These are phyloP conservation scores for Macrocystidia cucumis DNA, from an alignment of 1,284 basidiomycete species.

Conservation along the genomic window DNA sequence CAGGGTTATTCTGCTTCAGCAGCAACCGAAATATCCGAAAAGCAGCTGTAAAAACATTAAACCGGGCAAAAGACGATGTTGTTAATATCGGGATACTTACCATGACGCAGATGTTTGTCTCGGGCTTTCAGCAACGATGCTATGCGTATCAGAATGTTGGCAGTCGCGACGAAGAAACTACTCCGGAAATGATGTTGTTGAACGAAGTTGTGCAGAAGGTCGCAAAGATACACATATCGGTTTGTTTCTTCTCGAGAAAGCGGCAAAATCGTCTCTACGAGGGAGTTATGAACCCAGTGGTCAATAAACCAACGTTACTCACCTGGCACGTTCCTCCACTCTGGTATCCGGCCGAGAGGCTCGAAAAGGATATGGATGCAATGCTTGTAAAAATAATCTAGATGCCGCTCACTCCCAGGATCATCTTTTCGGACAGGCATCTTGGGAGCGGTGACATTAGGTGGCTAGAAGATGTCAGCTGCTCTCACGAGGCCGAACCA, in stretches of 20 bases:
- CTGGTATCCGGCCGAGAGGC: conserved; percentile 74
- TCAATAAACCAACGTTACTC: conserved; percentile 13
- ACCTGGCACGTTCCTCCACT: conserved; percentile 63
- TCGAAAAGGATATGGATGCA: conserved; percentile 72
- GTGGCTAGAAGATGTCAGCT: conserved; percentile 11
- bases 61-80: conserved; percentile 17
- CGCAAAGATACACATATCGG: conserved; percentile 79
- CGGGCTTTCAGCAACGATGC: conserved; percentile 75
- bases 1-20: conserved; percentile 81
- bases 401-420: conserved; percentile 79
- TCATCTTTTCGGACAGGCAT: conserved; percentile 63
- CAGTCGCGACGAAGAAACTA: conserved; percentile 85
- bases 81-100: conserved; percentile 35
- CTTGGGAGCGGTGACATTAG: conserved; percentile 27
- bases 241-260: conserved; percentile 70
- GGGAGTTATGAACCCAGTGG: conserved; percentile 1
- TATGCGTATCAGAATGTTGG: conserved; percentile 65
- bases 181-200: conserved; percentile 86
- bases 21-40: conserved; percentile 89
- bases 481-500: conserved; percentile 11
- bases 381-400: conserved; percentile 88
- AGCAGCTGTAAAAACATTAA: conserved; percentile 47
- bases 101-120: conserved; percentile 89
- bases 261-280: conserved; percentile 39
- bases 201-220: conserved; percentile 86